These are phyloP conservation scores for Spergularia bocconei DNA, from an alignment of 148 eudicot species.

Conservation along the genomic window DNA sequence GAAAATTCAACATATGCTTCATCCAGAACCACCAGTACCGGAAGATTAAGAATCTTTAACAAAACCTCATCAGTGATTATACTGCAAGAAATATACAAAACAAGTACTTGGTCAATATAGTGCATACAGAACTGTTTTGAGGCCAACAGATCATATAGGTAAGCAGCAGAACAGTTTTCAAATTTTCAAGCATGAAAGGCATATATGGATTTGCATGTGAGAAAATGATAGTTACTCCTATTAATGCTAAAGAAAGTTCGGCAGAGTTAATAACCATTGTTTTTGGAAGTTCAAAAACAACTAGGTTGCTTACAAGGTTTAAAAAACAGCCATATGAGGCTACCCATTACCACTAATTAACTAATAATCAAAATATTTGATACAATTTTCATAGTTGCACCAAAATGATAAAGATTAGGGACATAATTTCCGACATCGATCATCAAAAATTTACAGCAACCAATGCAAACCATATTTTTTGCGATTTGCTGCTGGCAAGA, in stretches of 20 bases:
- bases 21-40: conserved; percentile 82
- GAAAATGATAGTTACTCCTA: background rate
- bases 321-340: no score
- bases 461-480: no score
- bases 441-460: no score
- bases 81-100: conserved; percentile 36
- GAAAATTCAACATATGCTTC: conserved; percentile 96
- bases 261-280: no score
- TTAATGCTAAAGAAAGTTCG: background rate
- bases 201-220: background rate
- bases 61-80: conserved; percentile 72
- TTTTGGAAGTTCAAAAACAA: background rate
- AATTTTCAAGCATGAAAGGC: background rate
- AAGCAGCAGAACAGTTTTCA: background rate
- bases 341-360: no score
- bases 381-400: no score
- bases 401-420: no score
- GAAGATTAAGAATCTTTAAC: conserved; percentile 71
- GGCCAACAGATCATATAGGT: background rate
- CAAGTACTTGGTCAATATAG: conserved; percentile 10
- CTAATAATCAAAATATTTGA: no score
- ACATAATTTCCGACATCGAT: no score
- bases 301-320: background rate
- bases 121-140: background rate
- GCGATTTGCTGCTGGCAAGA: no score